Evolutionary conservation across 805 yeast species (phyloP).

Genomic region (Metahyphopichia silvanorum): DNA sequence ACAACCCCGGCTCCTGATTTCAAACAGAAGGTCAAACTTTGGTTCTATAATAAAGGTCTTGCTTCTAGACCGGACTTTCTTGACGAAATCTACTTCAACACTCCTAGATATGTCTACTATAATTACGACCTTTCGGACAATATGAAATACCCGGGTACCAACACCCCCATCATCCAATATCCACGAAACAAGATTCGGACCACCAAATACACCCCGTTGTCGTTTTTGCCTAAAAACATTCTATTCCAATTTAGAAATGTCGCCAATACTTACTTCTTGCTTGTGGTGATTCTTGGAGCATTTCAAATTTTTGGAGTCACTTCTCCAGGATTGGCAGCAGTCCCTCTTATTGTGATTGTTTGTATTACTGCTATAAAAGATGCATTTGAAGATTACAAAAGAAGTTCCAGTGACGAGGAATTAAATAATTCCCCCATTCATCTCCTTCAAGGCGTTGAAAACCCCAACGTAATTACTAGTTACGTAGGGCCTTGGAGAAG

Average conservation of each 20-base stretch:
- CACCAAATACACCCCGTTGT: constrained; percentile 57
- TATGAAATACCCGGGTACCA: constrained; percentile 26
- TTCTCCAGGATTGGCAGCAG: constrained; percentile 71
- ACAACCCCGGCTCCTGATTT: constrained; percentile 19
- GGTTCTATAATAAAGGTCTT: constrained; percentile 18
- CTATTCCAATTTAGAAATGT: constrained; percentile 54
- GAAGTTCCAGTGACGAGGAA: constrained; percentile 62
- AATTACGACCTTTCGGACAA: constrained; percentile 48
- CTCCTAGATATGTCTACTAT: constrained; percentile 45
- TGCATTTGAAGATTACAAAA: constrained; percentile 72
- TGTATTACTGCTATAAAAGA: constrained; percentile 71
- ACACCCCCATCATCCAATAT: constrained; percentile 35
- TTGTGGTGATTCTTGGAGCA: constrained; percentile 52
- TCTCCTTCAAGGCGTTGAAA: constrained; percentile 48
- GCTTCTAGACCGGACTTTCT: constrained; percentile 31
- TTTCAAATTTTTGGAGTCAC: constrained; percentile 73
- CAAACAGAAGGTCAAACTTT: constrained; percentile 14
- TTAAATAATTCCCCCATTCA: constrained; percentile 66
- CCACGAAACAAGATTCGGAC: constrained; percentile 60
- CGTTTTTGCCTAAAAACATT: constrained; percentile 56
- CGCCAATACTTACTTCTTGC: constrained; percentile 58
- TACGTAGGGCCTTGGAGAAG: constrained; percentile 62
- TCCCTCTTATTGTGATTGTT: constrained; percentile 78
- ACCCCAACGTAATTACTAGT: constrained; percentile 56
- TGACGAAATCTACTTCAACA: constrained; percentile 33